Evolutionary conservation across 2,329 filamentous ascomycete genomes (phyloP).

Genomic region (Penicillium sp.): DNA sequence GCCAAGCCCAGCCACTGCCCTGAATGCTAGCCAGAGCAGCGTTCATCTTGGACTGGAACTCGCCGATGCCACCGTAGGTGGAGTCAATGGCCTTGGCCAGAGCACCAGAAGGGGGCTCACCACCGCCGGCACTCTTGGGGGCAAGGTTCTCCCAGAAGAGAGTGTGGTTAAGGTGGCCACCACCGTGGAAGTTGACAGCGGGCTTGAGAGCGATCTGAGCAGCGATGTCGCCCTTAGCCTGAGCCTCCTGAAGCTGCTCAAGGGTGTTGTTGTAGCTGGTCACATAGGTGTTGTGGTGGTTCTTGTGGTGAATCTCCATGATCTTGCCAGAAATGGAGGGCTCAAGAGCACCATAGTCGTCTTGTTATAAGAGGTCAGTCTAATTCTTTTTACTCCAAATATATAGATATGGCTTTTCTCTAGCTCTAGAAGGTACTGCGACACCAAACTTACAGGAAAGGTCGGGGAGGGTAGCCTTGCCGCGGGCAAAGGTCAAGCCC

Average conservation of each 20-base stretch:
- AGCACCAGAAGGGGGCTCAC: constrained; percentile 60
- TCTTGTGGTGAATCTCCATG: constrained; percentile 94
- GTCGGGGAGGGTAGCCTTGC: constrained; percentile 91
- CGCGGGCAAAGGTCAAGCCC: constrained; percentile 73
- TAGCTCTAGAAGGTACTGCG: neutral
- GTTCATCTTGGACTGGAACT: constrained; percentile 64
- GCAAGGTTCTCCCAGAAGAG: constrained; percentile 69
- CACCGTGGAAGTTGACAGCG: constrained; percentile 65
- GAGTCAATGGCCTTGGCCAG: constrained; percentile 60
- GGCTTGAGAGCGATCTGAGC: constrained; percentile 60
- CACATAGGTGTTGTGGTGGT: constrained; percentile 93
- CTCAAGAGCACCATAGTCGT: constrained; percentile 96
- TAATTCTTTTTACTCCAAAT: neutral
- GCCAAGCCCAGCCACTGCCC: constrained; percentile 64
- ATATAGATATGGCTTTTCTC: neutral
- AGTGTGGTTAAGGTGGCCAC: constrained; percentile 63
- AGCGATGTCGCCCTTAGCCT: constrained; percentile 54
- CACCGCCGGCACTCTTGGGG: constrained; percentile 61
- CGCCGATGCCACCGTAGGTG: constrained; percentile 59
- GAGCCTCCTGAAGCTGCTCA: constrained; percentile 66
- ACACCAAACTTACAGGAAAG: constrained; percentile 64
- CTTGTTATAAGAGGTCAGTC: constrained; percentile 48
- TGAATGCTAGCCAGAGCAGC: constrained; percentile 64
- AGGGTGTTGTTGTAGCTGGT: constrained; percentile 80
- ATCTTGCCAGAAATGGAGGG: constrained; percentile 79